A percentile compares a stretch with the other conserved stretches of the same genome.
phyloP scores from a whole-genome alignment of 345 rosid genomes.

The Chamaenerion angustifolium region DNA sequence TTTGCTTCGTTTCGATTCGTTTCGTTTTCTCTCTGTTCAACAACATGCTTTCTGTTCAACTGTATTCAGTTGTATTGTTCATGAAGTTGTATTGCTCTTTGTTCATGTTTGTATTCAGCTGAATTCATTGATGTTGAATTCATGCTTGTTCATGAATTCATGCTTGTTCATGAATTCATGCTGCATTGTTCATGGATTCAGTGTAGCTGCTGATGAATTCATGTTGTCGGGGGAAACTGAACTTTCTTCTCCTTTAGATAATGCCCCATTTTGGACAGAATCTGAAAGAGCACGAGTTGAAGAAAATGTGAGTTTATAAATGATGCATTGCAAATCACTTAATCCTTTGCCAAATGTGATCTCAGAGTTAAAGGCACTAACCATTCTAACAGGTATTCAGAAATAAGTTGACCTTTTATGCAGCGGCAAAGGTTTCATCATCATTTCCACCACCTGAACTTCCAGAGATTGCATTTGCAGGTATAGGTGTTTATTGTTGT shows the following conservation, averaged over 20 bases:
- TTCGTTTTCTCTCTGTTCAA: too few relatives aligned
- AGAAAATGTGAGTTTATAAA: slow-evolving; percentile 49
- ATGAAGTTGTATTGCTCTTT: too few relatives aligned
- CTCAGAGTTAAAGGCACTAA: slow-evolving; percentile 5
- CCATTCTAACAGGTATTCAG: slow-evolving; percentile 54
- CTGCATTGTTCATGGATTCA: too few relatives aligned
- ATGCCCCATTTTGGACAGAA: slow-evolving; percentile 51
- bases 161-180: too few relatives aligned
- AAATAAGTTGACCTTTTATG: slow-evolving; percentile 68
- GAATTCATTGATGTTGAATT: too few relatives aligned
- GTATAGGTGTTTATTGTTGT: slow-evolving; percentile 13
- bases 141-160: too few relatives aligned
- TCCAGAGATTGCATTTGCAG: slow-evolving; percentile 96
- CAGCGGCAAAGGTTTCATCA: slow-evolving; percentile 85
- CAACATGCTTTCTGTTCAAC: too few relatives aligned
- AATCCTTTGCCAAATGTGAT: background rate
- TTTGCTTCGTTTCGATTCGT: too few relatives aligned
- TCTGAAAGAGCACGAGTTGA: slow-evolving; percentile 81
- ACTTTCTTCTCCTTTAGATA: slow-evolving; percentile 74
- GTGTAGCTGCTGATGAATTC: too few relatives aligned
- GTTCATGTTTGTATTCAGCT: too few relatives aligned
- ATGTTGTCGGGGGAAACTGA: too few relatives aligned
- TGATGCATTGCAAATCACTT: background rate
- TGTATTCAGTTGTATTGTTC: too few relatives aligned
- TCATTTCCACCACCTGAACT: slow-evolving; percentile 73